phyloP scores from a whole-genome alignment of 148 eudicot genomes.

The Amaranthus hypochondriacus region DNA sequence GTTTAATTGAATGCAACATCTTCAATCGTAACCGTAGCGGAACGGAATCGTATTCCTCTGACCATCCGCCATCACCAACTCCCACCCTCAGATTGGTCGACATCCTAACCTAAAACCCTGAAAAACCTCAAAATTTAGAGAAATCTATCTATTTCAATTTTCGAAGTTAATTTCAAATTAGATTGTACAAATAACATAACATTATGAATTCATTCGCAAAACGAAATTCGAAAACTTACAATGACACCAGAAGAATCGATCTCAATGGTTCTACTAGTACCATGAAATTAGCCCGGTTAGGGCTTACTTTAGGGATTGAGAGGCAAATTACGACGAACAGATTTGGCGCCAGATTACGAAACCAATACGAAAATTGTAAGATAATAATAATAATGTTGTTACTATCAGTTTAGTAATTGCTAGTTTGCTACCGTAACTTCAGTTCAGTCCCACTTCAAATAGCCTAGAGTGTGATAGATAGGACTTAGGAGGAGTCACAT shows the following conservation, averaged over 20 bases:
- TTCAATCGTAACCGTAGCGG: constrained; percentile 54
- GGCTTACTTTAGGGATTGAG: background rate
- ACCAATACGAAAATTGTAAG: background rate
- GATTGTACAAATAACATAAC: background rate
- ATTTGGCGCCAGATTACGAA: background rate
- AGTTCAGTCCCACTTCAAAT: too few relatives aligned
- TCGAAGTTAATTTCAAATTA: background rate
- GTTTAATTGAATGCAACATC: constrained; percentile 24
- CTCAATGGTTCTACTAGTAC: background rate
- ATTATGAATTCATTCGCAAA: background rate
- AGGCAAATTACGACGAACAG: background rate
- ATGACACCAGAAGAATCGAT: background rate
- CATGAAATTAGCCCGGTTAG: background rate
- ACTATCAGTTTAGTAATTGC: too few relatives aligned
- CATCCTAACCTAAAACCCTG: constrained; percentile 6
- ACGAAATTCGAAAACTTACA: background rate
- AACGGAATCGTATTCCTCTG: constrained; percentile 46
- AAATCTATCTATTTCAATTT: background rate
- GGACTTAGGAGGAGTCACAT: too few relatives aligned
- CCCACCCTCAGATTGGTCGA: constrained; percentile 11
- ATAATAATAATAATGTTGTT: too few relatives aligned
- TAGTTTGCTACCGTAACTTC: too few relatives aligned
- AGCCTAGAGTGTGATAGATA: too few relatives aligned
- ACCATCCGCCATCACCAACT: constrained; percentile 28
- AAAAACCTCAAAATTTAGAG: background rate